Conservation (phyloP, 1,284 basidiomycete genomes). For the Tilletia walkeri region DNA sequence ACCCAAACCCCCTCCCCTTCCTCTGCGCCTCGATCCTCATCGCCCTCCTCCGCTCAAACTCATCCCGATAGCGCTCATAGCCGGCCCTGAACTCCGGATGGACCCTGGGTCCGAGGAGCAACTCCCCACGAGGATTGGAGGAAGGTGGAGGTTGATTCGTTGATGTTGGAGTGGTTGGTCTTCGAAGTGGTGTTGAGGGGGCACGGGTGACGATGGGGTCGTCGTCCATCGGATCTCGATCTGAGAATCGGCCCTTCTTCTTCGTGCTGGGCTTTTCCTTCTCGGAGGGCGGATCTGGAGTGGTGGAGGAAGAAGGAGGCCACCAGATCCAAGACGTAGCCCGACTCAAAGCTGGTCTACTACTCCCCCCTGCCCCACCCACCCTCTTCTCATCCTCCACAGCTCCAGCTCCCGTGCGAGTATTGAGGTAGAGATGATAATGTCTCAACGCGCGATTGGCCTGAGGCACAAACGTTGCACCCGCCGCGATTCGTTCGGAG, state of each 20-base stretch:
- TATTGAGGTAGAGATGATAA: slow-evolving; percentile 96
- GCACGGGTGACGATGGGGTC: slow-evolving; percentile 8
- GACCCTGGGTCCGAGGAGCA: slow-evolving; percentile 89
- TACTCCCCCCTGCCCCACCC: too few relatives aligned
- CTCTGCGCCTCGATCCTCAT: slow-evolving; percentile 59
- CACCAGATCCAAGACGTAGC: not conserved
- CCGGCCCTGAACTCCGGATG: slow-evolving; percentile 78
- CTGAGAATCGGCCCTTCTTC: not conserved
- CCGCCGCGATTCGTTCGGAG: slow-evolving; percentile 90
- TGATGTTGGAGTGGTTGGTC: slow-evolving; percentile 24
- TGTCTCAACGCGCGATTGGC: slow-evolving; percentile 85
- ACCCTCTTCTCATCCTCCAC: too few relatives aligned
- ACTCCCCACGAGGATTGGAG: slow-evolving; percentile 85
- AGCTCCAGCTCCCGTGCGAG: slow-evolving; percentile 68
- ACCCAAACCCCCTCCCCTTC: not conserved
- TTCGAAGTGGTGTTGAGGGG: slow-evolving; percentile 16
- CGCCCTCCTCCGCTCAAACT: slow-evolving; percentile 80
- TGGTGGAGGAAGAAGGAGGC: too few relatives aligned
- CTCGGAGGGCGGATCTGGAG: not conserved
- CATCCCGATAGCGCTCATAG: slow-evolving; percentile 85
- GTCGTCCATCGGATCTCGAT: not conserved
- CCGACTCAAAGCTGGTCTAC: not conserved
- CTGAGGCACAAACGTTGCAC: slow-evolving; percentile 96
- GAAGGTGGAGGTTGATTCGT: slow-evolving; percentile 65
- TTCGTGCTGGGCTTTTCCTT: not conserved